These are phyloP conservation scores for Penicillium cinerascens DNA, from an alignment of 495 filamentous ascomycete species.

Conservation along the genomic window DNA sequence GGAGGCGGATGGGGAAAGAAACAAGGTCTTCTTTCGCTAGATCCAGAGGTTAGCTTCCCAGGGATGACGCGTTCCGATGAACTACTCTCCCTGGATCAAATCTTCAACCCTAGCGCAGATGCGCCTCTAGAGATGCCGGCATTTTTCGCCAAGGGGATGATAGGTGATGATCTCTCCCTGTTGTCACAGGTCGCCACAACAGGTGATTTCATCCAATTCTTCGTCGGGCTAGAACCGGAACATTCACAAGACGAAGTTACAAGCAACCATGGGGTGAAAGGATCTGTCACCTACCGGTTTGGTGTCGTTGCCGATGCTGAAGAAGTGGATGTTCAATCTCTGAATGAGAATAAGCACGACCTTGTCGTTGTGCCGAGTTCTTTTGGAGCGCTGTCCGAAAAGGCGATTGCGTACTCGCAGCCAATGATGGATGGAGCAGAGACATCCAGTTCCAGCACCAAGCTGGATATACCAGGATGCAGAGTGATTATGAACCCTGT, in stretches of 20 bases:
- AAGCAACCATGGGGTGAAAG: neutral
- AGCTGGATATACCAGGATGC: conserved; percentile 42
- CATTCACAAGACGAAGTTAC: neutral
- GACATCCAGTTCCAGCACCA: conserved; percentile 26
- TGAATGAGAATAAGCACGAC: conserved; percentile 15
- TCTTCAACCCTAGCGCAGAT: conserved; percentile 20
- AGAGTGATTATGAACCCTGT: conserved; percentile 24
- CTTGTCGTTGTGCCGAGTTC: conserved; percentile 27
- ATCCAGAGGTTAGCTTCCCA: conserved; percentile 57
- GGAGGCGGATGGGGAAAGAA: conserved; percentile 91
- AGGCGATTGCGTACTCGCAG: conserved; percentile 44
- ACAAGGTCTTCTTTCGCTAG: conserved; percentile 75
- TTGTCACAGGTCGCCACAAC: conserved; percentile 45
- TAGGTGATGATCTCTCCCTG: conserved; percentile 33
- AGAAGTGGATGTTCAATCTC: conserved; percentile 2
- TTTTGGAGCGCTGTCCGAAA: conserved; percentile 51
- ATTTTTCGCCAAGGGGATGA: conserved; percentile 20
- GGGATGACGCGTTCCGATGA: conserved; percentile 9
- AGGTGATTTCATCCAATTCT: conserved; percentile 50
- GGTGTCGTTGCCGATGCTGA: conserved; percentile 32
- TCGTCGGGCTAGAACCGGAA: conserved; percentile 33
- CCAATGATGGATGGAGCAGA: conserved; percentile 14
- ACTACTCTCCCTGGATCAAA: conserved; percentile 13
- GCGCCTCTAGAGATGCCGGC: conserved; percentile 11
- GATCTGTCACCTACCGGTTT: conserved; percentile 26